Evolutionary conservation across 2,329 filamentous ascomycete genomes (phyloP), one percentile per base, ranked within the genome.

Genomic region (Monosporascus sp.): DNA sequence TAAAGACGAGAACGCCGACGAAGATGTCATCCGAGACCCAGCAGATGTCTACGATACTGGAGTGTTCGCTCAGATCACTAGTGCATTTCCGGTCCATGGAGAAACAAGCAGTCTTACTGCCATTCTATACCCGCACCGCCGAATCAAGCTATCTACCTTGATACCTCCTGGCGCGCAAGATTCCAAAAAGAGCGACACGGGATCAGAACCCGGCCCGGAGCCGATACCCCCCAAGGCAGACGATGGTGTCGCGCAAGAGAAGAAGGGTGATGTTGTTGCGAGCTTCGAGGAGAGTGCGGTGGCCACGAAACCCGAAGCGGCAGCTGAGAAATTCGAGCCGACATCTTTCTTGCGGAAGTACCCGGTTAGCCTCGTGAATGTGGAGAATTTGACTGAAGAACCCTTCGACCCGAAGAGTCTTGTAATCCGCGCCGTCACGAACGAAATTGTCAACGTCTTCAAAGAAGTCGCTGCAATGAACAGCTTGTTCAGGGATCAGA

Each of bases 361-460:
- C 69, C 86, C 90, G 7, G 92, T 99, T 66, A 97, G 91, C 68
- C 79, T 99, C 50, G 94, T 96, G 61, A 95, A 96, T 62, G 92
- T 97, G 40, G 91, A 97, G 57, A 99, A 99, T 63, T 78, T 99
- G 51, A 78, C 79, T 0, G 94, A 99, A 65, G 88, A 96, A 65
- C 87, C 91, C 0, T 89, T 89, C 68, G 94, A 97, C 69, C 87
- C 91, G 66, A 95, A 93, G 72, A 94, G 88, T 65, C 87, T 87
- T 19, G 86, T 94, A 37, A 91, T 97, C 55, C 87, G 91, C 52
- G 94, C 94, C 14, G 85, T 99, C 46, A 94, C 93, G 49, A 96
- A 93, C 65, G 95, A 99, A 74, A 97, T 99, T 57, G 91, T 99
- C 68, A 97, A 97, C 69, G 94, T 96, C 1, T 97, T 97, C 78